Evolutionary conservation across 306 rosid genomes (phyloP).

Genomic region (Mucuna pruriens): DNA sequence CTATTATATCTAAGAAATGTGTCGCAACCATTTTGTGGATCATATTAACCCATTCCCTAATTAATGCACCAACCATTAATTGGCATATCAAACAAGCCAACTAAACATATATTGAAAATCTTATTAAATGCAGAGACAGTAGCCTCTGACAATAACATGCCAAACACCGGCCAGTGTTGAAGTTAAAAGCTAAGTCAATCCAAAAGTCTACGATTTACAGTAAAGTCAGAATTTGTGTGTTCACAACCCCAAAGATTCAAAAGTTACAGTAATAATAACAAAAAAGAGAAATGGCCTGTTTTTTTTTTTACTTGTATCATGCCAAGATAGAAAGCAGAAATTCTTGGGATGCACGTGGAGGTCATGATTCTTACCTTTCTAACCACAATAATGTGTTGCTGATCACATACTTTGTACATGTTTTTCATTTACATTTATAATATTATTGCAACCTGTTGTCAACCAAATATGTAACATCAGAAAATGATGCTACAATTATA

Average conservation of each 20-base stretch:
- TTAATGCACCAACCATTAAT: neutral
- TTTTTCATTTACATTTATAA: neutral
- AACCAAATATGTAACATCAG: conserved; percentile 40
- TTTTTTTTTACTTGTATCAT: neutral
- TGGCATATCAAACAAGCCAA: neutral
- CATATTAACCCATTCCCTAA: neutral
- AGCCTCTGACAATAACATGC: neutral
- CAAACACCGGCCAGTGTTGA: neutral
- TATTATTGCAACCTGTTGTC: neutral
- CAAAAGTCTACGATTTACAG: neutral
- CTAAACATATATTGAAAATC: neutral
- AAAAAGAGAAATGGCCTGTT: neutral
- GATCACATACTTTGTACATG: conserved; percentile 15
- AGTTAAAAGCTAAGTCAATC: neutral
- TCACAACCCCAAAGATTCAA: neutral
- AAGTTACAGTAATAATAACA: neutral
- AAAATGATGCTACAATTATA: conserved; percentile 45
- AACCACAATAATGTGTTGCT: neutral
- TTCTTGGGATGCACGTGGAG: conserved; percentile 10
- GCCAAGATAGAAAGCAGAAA: conserved; percentile 18
- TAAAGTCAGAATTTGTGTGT: neutral
- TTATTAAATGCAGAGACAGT: neutral
- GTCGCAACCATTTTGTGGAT: neutral
- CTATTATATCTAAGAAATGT: neutral
- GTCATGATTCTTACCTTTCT: conserved; percentile 18